Base-by-base conservation (phyloP, 1,284 basidiomycete genomes). In the Melampsora abietis-canadensis region DNA sequence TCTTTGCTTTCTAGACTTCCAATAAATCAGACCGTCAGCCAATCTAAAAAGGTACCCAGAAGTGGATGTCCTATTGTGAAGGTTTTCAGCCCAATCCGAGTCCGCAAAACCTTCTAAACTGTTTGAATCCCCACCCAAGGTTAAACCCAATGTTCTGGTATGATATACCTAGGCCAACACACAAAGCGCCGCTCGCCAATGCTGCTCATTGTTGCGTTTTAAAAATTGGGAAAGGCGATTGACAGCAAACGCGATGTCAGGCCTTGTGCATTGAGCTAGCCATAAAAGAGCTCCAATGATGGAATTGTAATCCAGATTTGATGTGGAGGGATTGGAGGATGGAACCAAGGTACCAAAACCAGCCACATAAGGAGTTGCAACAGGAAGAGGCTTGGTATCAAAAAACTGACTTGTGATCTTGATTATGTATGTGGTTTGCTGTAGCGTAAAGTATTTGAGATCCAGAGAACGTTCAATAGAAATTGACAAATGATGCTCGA, bases 201-300 rank as follows among this genome's bases (percentile, higher is more conserved):
- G 62, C 10, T 19, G 3, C 3, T 4, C 17, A 31, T 27, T 10
- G 17, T 27, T 27, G 2, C 40, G 6, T 17, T 19, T 31, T 17
- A 44, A 40, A 44, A 64, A 64, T 64, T 64, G 62, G 17, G 34
- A 64, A n/a, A 64, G 62, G 8, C 24, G n/a, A 31, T 64, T 64
- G 2, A 64, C 62, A 37, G 61, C n/a, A 37, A 63, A 63, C 8
- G 61, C 17, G 30, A 63, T 31, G 61, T 63, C 61, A 37, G 62
- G 62, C 2, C 62, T 2, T 8, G 62, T 64, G 37, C 62, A 64
- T 24, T 64, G 62, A 12, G 62, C 31, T 2, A 64, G 17, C 27
- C 34, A 57, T 57, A 54, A 30, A 14, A 57, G 37, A 4, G 48
- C 40, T 15, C 65, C 65, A 6, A 67, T 67, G 24, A 67, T 44